Percentiles rank a stretch among this genome's conserved stretches.
Conservation (phyloP, 352 stramenopile genomes). For the Aphanomyces cochlioides region DNA sequence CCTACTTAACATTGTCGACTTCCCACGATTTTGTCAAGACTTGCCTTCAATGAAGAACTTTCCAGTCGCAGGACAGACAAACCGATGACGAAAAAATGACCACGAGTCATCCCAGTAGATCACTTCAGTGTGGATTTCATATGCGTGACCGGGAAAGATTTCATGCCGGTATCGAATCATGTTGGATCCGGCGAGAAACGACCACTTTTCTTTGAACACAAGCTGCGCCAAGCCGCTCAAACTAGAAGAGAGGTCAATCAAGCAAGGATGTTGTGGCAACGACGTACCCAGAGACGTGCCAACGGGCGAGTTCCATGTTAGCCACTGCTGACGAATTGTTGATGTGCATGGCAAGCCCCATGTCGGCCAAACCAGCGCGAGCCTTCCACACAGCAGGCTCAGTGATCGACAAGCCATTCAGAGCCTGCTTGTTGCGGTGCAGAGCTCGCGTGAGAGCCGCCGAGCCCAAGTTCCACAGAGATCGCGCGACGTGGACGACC, state of each 20-base stretch:
- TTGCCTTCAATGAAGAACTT: constrained; percentile 36
- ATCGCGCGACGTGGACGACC: too few species aligned
- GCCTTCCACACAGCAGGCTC: constrained; percentile 15
- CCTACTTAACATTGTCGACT: not conserved
- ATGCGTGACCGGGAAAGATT: constrained; percentile 38
- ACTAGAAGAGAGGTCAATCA: not conserved
- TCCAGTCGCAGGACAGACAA: constrained; percentile 38
- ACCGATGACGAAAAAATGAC: constrained; percentile 40
- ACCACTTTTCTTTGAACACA: not conserved
- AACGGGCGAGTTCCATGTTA: not conserved
- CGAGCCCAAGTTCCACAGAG: too few species aligned
- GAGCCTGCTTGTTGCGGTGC: too few species aligned
- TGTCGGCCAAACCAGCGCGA: constrained; percentile 13
- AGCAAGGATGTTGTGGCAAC: not conserved
- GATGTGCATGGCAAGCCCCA: constrained; percentile 30
- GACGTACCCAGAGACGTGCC: not conserved
- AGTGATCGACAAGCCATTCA: too few species aligned
- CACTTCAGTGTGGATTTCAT: constrained; percentile 39
- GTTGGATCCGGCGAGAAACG: constrained; percentile 42
- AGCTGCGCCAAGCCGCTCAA: not conserved
- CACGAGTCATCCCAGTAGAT: constrained; percentile 38
- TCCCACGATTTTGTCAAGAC: not conserved
- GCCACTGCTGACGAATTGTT: constrained; percentile 20
- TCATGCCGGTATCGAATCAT: constrained; percentile 38
- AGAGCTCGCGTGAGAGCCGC: too few species aligned